These are phyloP conservation scores for Hypoxylon sp. DNA, from an alignment of 2,329 filamentous ascomycete genomes.

Conservation along the genomic window DNA sequence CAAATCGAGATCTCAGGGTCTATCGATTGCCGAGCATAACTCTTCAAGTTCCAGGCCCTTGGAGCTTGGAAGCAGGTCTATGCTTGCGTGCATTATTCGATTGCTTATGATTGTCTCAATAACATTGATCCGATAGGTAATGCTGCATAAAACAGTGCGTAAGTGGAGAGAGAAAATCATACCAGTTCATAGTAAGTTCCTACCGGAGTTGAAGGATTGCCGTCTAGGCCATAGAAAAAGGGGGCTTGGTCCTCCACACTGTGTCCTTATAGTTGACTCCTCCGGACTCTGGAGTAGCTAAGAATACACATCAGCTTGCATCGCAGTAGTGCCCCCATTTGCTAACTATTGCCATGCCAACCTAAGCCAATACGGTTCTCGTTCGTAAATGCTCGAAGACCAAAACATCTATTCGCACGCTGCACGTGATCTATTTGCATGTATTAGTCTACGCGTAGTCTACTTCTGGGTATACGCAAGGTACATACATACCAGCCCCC, in stretches of 20 bases:
- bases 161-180: slow-evolving; percentile 34
- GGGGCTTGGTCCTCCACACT: slow-evolving; percentile 28
- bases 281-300: too few species aligned
- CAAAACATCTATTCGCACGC: slow-evolving; percentile 15
- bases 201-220: slow-evolving; percentile 33
- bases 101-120: slow-evolving; percentile 36
- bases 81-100: slow-evolving; percentile 36
- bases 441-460: slow-evolving; percentile 22
- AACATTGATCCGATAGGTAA: slow-evolving; percentile 42
- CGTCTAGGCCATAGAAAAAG: slow-evolving; percentile 31
- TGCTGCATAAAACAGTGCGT: slow-evolving; percentile 43
- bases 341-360: slow-evolving; percentile 29
- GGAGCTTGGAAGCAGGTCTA: slow-evolving; percentile 20
- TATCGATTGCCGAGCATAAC: slow-evolving; percentile 35
- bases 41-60: slow-evolving; percentile 23
- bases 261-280: slow-evolving; percentile 24
- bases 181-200: slow-evolving; percentile 35
- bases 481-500: slow-evolving; percentile 13
- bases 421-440: slow-evolving; percentile 37
- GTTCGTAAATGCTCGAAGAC: slow-evolving; percentile 9
- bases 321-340: slow-evolving; percentile 35
- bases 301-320: slow-evolving; percentile 43
- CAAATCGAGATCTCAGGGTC: slow-evolving; percentile 38
- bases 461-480: slow-evolving; percentile 12
- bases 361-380: slow-evolving; percentile 24